Base-by-base conservation (phyloP, 2,329 filamentous ascomycete genomes). In the Colletotrichum coccodes region DNA sequence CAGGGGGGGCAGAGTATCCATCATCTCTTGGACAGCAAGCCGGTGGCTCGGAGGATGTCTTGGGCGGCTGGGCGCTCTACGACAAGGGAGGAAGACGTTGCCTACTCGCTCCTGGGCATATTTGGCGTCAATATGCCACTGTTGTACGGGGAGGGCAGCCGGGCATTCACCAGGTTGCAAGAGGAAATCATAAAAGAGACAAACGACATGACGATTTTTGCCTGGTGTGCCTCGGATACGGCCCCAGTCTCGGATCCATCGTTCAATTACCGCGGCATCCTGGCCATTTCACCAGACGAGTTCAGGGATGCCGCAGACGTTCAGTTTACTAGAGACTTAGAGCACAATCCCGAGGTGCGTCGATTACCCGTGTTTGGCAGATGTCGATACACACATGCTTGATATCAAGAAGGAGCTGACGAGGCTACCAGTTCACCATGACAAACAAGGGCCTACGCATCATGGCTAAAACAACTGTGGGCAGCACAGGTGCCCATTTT, bases 81-180 rank as follows among this genome's bases (percentile, higher is more conserved):
- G 4, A 75, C 64, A 3, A 61, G 70, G 7, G 6, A 38, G 60
- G 68, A 76, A 57, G 74, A 78, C 60, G 47, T 68, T 3, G 74
- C 74, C 0, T 77, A 76, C 44, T 73, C 71, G 21, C 60, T 77
- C 18, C 47, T 76, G 18, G 75, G 75, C 6, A 46, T 77, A 11
- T 76, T 77, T 32, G 63, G 68, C 40, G 67, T 76, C 23, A 74
- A 70, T 16, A 76, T 77, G 73, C 67, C 72, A 7, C 54, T 73
- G 16, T 63, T 72, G 2, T 77, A 76, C 30, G 73, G 75, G 11
- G 75, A 77, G 54, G 74, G 74, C 44, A 18, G 16, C 18, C 68
- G 62, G 30, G 71, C 73, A 2, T 76, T 74, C 58, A 53, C 66
- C 26, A 62, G 74, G 47, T 6, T 73, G 21, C 68, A 72, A n/a